Conservation (phyloP, 2,329 filamentous ascomycete species). For the Metarhizium anisopliae region DNA sequence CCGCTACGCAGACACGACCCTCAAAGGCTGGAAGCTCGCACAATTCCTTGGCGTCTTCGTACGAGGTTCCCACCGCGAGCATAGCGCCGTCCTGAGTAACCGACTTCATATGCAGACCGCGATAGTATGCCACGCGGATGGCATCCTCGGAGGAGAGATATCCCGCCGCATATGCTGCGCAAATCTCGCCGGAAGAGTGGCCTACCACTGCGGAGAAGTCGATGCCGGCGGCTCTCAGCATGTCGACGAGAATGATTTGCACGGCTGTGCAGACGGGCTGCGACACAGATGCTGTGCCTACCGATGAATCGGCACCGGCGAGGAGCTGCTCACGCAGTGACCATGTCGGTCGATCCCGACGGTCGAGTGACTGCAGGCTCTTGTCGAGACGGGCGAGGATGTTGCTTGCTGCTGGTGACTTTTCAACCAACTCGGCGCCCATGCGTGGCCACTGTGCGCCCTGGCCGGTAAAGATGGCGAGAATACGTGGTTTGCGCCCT, state of each 20-base stretch:
- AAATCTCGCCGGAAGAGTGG: constrained; percentile 33
- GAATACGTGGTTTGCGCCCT: constrained; percentile 2
- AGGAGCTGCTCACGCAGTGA: constrained; percentile 1
- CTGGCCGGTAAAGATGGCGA: constrained; percentile 25
- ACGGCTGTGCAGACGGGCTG: constrained; percentile 25
- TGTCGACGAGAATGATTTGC: constrained; percentile 31
- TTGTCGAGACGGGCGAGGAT: neutral
- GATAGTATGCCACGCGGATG: constrained; percentile 5
- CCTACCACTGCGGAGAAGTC: constrained; percentile 23
- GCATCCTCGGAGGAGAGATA: neutral
- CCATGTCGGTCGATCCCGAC: constrained; percentile 2
- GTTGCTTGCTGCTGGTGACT: neutral
- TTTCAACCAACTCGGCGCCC: constrained; percentile 17
- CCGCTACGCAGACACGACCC: constrained; percentile 17
- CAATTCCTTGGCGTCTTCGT: neutral
- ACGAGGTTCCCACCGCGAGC: constrained; percentile 15
- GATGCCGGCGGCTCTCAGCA: constrained; percentile 23
- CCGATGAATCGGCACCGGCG: neutral
- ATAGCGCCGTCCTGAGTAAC: constrained; percentile 3
- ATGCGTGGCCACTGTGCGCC: constrained; percentile 24
- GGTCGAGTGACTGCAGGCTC: neutral
- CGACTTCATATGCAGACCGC: constrained; percentile 1
- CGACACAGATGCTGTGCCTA: constrained; percentile 5
- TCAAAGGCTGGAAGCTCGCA: constrained; percentile 10
- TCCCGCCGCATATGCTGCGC: constrained; percentile 28